Evolutionary conservation across 2,329 filamentous ascomycete species (phyloP).

Genomic region (Xylariaceae sp.): DNA sequence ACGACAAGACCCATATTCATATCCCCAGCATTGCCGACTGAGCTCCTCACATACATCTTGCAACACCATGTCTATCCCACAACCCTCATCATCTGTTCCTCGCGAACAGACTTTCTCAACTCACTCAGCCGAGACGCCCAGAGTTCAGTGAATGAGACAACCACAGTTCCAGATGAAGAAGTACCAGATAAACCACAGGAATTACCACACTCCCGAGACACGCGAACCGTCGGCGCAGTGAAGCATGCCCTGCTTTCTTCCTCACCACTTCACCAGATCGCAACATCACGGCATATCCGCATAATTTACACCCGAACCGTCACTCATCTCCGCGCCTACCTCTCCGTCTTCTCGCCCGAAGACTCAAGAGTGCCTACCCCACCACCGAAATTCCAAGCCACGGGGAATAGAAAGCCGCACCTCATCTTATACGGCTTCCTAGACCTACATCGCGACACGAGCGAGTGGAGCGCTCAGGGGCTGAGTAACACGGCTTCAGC

Average conservation of each 20-base stretch:
- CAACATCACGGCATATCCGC: slow-evolving; percentile 65
- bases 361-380: slow-evolving; percentile 39
- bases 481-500: slow-evolving; percentile 60
- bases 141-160: slow-evolving; percentile 4
- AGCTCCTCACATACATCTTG: slow-evolving; percentile 66
- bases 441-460: slow-evolving; percentile 62
- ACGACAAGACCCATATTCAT: slow-evolving; percentile 38
- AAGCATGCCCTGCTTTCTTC: slow-evolving; percentile 53
- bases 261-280: slow-evolving; percentile 63
- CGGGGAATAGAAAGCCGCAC: slow-evolving; percentile 33
- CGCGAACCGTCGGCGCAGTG: not conserved
- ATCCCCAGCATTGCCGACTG: slow-evolving; percentile 52
- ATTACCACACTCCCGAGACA: not conserved
- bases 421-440: slow-evolving; percentile 66
- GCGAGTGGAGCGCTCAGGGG: slow-evolving; percentile 75
- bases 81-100: slow-evolving; percentile 69
- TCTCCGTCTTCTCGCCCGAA: slow-evolving; percentile 53
- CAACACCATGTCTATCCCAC: slow-evolving; percentile 54
- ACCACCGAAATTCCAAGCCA: slow-evolving; percentile 21
- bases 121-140: slow-evolving; percentile 52
- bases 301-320: slow-evolving; percentile 73
- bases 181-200: slow-evolving; percentile 7
- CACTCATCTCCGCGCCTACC: slow-evolving; percentile 72
- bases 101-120: slow-evolving; percentile 61
- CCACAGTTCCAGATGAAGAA: slow-evolving; percentile 11